Base-by-base conservation (phyloP, 2,329 filamentous ascomycete genomes). In the Aaosphaeria pasadenensis region DNA sequence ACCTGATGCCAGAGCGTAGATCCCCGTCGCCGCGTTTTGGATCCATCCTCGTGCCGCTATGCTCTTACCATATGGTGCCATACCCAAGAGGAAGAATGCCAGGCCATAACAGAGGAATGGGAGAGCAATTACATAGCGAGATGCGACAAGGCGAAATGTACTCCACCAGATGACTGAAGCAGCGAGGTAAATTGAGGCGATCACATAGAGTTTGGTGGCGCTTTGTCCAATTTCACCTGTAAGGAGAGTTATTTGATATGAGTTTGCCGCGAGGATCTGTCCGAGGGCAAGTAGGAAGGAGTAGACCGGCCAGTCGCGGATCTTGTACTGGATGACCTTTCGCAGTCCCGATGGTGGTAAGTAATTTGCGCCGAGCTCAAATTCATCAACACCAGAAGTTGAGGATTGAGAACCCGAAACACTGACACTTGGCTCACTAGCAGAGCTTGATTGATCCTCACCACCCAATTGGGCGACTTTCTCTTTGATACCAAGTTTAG, bases 71-170 rank as follows among this genome's bases (percentile, higher is more conserved):
- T 78, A 82, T n/a, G 84, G 83, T 6, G 81, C 80, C 45, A 84
- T 64, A 5, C 83, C 84, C n/a, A 86, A 75, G 7, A 86, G 67
- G 53, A 85, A 71, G 70, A 87, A 86, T 1, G 81, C 83, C 2
- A 80, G 57, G 9, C 82, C 81, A 56, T 86, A 87, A 62, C 85
- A 75, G 56, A 82, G 62, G 74, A 83, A 87, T 0, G 84, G 83
- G 2, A 80, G 57, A 1, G 80, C 79, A n/a, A 87, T 71, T 7
- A 78, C 74, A 48, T 80, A 79, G 24, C 82, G 74, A 0, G 82
- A 79, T 55, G 81, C 77, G 53, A 81, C 71, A 43, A 72, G 73
- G 36, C 83, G 79, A 72, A 85, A 85, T 43, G 83, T 60, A 46
- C 78, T 62, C 83, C 83, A 87, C 84, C 84, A 87, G 30, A 81